These are phyloP conservation scores for Persicaria maculosa DNA, from an alignment of 148 eudicot genomes.

Conservation along the genomic window DNA sequence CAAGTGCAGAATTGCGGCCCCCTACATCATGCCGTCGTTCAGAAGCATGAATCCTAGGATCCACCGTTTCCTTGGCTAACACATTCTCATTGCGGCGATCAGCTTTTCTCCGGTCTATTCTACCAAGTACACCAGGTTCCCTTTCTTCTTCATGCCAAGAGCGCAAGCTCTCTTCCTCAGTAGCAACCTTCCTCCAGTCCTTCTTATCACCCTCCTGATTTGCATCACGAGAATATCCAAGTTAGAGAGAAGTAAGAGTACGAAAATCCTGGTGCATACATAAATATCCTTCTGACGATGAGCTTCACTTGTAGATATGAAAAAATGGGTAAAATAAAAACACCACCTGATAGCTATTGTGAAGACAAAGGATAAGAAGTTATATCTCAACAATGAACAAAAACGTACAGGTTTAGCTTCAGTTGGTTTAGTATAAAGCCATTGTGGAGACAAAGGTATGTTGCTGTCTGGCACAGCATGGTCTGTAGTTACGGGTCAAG, in stretches of 20 bases:
- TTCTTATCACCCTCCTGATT: constrained; percentile 76
- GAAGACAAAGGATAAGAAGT: not conserved
- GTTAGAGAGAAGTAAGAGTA: constrained; percentile 67
- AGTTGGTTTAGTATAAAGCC: constrained; percentile 81
- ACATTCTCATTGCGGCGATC: constrained; percentile 76
- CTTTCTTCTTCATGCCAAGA: constrained; percentile 99
- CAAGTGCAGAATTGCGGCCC: constrained; percentile 53
- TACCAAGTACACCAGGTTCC: constrained; percentile 91
- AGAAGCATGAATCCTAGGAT: constrained; percentile 44
- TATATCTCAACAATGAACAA: not conserved
- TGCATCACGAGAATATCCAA: constrained; percentile 62
- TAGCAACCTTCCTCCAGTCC: constrained; percentile 66
- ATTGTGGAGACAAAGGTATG: constrained; percentile 97
- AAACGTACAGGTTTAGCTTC: constrained; percentile 64
- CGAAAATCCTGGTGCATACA: constrained; percentile 59
- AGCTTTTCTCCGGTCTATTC: constrained; percentile 77
- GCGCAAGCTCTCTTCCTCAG: constrained; percentile 63
- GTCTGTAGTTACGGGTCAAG: constrained; percentile 33
- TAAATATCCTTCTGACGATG: not conserved
- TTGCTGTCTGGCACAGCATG: constrained; percentile 64
- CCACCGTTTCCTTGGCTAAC: constrained; percentile 53
- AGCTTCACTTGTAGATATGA: not conserved
- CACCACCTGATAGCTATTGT: not conserved
- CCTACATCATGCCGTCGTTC: constrained; percentile 70
- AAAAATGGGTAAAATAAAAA: not conserved